Conservation (phyloP, 768 basidiomycete genomes). For the Russula sp. region DNA sequence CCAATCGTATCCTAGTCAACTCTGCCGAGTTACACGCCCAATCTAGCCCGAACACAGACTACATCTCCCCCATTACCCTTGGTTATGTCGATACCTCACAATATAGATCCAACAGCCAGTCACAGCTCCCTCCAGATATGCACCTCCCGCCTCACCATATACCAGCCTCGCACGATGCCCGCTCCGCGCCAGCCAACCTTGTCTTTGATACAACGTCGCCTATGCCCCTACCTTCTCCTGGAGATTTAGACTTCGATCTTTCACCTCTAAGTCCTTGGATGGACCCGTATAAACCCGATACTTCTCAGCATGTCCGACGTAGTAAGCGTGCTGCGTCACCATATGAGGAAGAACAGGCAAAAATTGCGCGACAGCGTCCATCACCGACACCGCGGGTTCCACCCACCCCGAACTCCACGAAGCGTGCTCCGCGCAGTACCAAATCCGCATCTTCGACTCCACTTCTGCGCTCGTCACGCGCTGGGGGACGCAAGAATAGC, state of each 20-base stretch:
- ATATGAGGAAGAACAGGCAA: constrained; percentile 15
- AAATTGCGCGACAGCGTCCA: constrained; percentile 14
- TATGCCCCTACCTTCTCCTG: constrained; percentile 35
- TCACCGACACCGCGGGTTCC: constrained; percentile 12
- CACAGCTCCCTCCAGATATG: constrained; percentile 19
- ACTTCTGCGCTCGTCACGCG: constrained; percentile 31
- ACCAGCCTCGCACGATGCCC: constrained; percentile 26
- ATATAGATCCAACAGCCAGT: constrained; percentile 22
- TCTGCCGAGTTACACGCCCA: constrained; percentile 63
- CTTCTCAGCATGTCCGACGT: constrained; percentile 16
- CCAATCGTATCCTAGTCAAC: constrained; percentile 3
- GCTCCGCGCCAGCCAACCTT: constrained; percentile 67
- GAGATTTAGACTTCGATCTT: constrained; percentile 63
- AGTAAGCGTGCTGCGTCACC: constrained; percentile 20
- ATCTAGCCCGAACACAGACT: constrained; percentile 42
- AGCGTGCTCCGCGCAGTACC: constrained; percentile 10
- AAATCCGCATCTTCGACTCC: constrained; percentile 22
- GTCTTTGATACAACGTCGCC: constrained; percentile 50
- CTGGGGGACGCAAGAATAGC: constrained; percentile 36
- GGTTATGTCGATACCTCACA: constrained; percentile 31
- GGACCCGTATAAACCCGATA: constrained; percentile 44
- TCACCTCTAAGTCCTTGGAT: constrained; percentile 81
- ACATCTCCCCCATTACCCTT: constrained; percentile 54
- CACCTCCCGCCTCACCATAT: constrained; percentile 26
- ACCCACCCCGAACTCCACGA: constrained; percentile 5